phyloP scores from a whole-genome alignment of 179 eudicot species.

The Beta corolliflora region DNA sequence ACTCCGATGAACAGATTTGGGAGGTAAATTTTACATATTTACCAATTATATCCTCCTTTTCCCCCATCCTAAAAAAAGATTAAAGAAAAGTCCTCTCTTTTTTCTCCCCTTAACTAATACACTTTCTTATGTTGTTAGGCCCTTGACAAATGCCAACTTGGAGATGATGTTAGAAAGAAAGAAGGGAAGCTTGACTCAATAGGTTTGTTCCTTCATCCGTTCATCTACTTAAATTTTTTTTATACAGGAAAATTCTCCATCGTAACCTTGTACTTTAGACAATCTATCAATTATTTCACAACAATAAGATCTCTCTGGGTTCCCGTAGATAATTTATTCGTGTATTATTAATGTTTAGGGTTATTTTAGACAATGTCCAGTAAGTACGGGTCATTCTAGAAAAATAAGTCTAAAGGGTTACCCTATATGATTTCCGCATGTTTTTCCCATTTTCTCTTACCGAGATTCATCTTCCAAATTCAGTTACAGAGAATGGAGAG shows the following conservation, averaged over 20 bases:
- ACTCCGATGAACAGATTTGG: conserved; percentile 68
- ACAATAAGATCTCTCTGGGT: no score
- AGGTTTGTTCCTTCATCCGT: conserved; percentile 35
- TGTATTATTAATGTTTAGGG: no score
- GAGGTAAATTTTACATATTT: conserved; percentile 34
- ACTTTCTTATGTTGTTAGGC: conserved; percentile 37
- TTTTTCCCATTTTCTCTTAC: not conserved
- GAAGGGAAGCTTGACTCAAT: conserved; percentile 59
- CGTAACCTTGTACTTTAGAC: no score
- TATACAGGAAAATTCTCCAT: not conserved
- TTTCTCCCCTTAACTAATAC: not conserved
- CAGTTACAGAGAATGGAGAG: conserved; percentile 62
- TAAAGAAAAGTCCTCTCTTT: not conserved
- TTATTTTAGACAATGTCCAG: no score
- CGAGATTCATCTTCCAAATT: not conserved
- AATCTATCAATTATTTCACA: no score
- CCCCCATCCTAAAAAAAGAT: no score
- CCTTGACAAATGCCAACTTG: conserved; percentile 71
- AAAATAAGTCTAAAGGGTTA: no score
- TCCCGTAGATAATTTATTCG: no score
- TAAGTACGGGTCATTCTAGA: no score
- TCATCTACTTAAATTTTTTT: not conserved
- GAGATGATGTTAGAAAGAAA: conserved; percentile 59
- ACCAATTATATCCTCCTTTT: no score
- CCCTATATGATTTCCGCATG: no score